Conservation (phyloP, 2,329 filamentous ascomycete species). For the Coniochaeta sp. region DNA sequence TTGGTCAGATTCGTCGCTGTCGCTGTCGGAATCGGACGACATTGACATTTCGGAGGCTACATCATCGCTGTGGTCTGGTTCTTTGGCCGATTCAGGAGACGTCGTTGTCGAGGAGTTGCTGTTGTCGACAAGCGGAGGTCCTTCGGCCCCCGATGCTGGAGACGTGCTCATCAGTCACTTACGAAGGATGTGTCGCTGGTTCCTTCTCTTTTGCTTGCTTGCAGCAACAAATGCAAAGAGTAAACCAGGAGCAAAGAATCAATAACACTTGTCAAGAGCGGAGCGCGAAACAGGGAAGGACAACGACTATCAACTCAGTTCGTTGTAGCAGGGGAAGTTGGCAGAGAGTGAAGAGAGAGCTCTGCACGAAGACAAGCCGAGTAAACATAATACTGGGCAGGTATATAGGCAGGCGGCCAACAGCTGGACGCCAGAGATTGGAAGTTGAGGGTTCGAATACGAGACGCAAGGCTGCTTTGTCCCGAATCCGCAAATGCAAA, state of each 20-base stretch:
- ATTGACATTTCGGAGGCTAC: constrained; percentile 27
- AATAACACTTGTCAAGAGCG: constrained; percentile 18
- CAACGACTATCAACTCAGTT: constrained; percentile 8
- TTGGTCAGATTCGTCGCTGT: neutral
- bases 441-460: neutral
- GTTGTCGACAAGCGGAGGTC: neutral
- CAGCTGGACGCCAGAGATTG: neutral
- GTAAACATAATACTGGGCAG: neutral
- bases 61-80: constrained; percentile 10
- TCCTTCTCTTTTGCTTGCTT: neutral
- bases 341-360: neutral
- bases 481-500: neutral
- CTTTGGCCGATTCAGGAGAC: neutral
- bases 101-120: neutral
- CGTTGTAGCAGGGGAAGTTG: constrained; percentile 1
- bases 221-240: neutral
- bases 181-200: constrained; percentile 3
- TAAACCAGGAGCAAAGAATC: neutral
- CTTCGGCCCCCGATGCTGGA: neutral
- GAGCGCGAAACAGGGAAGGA: constrained; percentile 4
- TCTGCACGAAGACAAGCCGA: neutral
- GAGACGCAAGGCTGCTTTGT: neutral
- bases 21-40: constrained; percentile 7
- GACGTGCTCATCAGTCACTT: neutral
- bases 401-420: neutral